Base-by-base conservation (phyloP, 2,329 filamentous ascomycete genomes). In the Blastomyces gilchristii region DNA sequence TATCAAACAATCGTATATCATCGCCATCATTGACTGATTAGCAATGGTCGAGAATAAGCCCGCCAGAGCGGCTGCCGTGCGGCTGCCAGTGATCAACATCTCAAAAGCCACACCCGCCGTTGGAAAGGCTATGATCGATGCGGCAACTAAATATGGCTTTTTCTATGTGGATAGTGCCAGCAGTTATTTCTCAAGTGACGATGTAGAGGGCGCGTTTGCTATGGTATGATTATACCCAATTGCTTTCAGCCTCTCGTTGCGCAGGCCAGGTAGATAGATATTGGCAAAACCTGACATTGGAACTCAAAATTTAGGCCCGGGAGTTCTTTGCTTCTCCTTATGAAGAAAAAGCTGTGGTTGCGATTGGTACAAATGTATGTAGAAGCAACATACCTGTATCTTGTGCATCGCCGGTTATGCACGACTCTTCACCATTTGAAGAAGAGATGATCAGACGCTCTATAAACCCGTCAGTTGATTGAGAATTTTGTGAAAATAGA, bases 81-180 rank as follows among this genome's bases (percentile, higher is more conserved):
- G 75, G 25, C 91, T 97, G 49, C 91, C 93, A 28, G 79, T 97
- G 61, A 90, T 97, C 69, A 88, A 97, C 74, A 86, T 96, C 67
- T 87, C 86, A 3, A 80, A 82, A 22, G 78, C 82, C 5, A 80
- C 87, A 67, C 77, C 82, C 64, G 72, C 73, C n/a, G 88, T 88
- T 60, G 84, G 84, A 62, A 82, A 85, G 66, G 82, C 81, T 63
- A 78, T 97, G 52, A 85, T 97, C 52, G 83, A 88, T 65, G 93
- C 93, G 0, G 92, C 91, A 1, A 84, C 86, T 47, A 85, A 87
- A 62, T 88, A 91, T 76, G 93, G 93, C 65, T 97, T 97, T 75
- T 84, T 97, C 65, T 97, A 94, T 73, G 86, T 97, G 70, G 87
- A 86, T 71, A 92, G 90, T 71, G 82, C 85, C 28, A 87, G 86